These are phyloP conservation scores for Wickerhamiella brachini DNA, from an alignment of 805 yeast genomes.

Conservation along the genomic window DNA sequence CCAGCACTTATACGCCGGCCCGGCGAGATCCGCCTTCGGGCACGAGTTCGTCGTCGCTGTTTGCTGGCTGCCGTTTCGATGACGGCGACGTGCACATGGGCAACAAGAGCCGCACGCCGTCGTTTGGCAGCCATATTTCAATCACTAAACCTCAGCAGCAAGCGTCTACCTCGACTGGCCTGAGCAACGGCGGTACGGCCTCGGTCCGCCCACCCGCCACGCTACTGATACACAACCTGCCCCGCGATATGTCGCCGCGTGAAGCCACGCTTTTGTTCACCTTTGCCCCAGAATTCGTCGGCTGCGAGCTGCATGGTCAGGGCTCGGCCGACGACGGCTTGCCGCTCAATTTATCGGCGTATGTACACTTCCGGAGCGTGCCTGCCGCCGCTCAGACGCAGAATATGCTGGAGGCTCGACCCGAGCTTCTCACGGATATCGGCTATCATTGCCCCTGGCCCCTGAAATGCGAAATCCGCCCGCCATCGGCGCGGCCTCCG, in stretches of 20 bases:
- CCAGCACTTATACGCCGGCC: neutral
- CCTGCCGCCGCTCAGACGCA: slow-evolving; percentile 22
- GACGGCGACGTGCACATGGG: neutral
- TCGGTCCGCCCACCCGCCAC: neutral
- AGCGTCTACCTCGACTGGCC: neutral
- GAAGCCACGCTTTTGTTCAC: slow-evolving; percentile 28
- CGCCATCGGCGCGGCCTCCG: slow-evolving; percentile 1
- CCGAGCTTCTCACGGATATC: slow-evolving; percentile 17
- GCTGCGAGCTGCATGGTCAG: slow-evolving; percentile 22
- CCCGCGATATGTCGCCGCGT: slow-evolving; percentile 25
- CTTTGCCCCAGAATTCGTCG: slow-evolving; percentile 26
- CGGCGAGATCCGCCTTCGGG: neutral
- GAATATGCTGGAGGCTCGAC: slow-evolving; percentile 18
- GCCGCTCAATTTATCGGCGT: slow-evolving; percentile 16
- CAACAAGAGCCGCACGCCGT: neutral
- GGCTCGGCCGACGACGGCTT: slow-evolving; percentile 13
- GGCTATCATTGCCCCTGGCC: slow-evolving; percentile 4
- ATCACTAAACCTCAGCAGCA: neutral
- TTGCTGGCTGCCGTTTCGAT: neutral
- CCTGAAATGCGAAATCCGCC: slow-evolving; percentile 7
- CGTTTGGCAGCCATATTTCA: neutral
- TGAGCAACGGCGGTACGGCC: neutral
- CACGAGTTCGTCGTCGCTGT: neutral
- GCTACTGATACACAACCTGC: slow-evolving; percentile 23
- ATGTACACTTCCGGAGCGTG: slow-evolving; percentile 21